Conservation (phyloP, 192 early-diverging fungal genomes). For the Coemansia sp. region DNA sequence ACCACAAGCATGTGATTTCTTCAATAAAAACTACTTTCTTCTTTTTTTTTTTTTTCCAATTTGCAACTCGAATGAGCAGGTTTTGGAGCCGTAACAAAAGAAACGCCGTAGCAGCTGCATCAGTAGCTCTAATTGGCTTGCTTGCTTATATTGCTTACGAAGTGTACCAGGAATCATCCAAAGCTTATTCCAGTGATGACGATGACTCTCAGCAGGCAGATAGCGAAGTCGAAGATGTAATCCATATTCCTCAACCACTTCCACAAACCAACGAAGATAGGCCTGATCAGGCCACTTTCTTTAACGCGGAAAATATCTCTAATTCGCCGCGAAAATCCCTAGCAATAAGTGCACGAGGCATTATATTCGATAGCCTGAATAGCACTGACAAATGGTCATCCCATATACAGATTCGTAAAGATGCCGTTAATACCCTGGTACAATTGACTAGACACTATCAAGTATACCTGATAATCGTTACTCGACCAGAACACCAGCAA, state of each 20-base stretch:
- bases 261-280: not conserved
- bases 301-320: not conserved
- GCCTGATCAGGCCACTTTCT: not conserved
- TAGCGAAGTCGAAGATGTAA: slow-evolving; percentile 7
- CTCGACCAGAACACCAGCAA: slow-evolving; percentile 1
- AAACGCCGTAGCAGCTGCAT: slow-evolving; percentile 8
- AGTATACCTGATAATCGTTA: slow-evolving; percentile 28
- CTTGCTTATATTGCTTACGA: slow-evolving; percentile 28
- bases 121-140: slow-evolving; percentile 12
- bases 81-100: slow-evolving; percentile 17
- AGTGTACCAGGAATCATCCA: slow-evolving; percentile 17
- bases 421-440: not conserved
- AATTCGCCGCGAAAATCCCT: slow-evolving; percentile 1
- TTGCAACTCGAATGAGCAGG: slow-evolving; percentile 16
- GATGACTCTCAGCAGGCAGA: not conserved
- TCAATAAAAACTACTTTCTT: not conserved
- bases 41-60: not conserved
- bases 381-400: slow-evolving; percentile 15
- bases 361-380: slow-evolving; percentile 17
- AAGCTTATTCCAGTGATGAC: slow-evolving; percentile 1
- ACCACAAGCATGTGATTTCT: too few relatives aligned
- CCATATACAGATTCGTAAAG: not conserved
- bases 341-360: slow-evolving; percentile 34
- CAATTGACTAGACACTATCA: slow-evolving; percentile 14
- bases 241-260: not conserved